Conservation (phyloP, 306 rosid species). For the Sphenostylis stenocarpa region DNA sequence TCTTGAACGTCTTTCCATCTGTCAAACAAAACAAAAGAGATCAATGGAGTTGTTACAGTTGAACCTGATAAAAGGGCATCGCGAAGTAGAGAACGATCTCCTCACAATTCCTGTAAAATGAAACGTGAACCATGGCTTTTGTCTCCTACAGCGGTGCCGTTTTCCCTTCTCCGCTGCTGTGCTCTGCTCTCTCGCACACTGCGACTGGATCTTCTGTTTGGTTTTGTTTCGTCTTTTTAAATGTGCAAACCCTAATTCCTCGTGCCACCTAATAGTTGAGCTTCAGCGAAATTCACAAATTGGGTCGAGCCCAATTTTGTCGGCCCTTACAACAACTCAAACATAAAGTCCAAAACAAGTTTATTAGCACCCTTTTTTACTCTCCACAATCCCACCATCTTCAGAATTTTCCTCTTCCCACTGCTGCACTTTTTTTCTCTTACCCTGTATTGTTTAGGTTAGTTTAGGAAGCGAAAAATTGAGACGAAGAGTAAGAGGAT, state of each 20-base stretch:
- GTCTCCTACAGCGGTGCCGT: conserved; percentile 5
- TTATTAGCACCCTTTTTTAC: no score
- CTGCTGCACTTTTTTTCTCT: no score
- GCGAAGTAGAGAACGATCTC: no score
- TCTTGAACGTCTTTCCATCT: conserved; percentile 74
- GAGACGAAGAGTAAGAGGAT: no score
- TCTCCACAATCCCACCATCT: no score
- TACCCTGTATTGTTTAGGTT: no score
- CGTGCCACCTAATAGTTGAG: not conserved
- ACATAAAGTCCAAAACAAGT: no score
- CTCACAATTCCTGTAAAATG: conserved; percentile 52
- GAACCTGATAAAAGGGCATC: not conserved
- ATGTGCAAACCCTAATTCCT: conserved; percentile 42
- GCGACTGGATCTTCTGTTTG: no score
- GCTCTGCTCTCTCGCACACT: not conserved
- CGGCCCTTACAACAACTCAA: no score
- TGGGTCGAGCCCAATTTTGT: not conserved
- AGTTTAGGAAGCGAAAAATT: no score
- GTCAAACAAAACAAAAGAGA: no score
- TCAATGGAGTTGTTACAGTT: not conserved
- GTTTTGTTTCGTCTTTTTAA: not conserved
- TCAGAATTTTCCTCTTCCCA: no score
- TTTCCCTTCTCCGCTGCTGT: not conserved
- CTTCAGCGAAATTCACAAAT: not conserved
- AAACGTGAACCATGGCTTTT: conserved; percentile 56